A percentile compares a stretch with the other conserved stretches of the same genome.
Conservation (phyloP, 495 filamentous ascomycete genomes). For the Lichenothelia convexa region DNA sequence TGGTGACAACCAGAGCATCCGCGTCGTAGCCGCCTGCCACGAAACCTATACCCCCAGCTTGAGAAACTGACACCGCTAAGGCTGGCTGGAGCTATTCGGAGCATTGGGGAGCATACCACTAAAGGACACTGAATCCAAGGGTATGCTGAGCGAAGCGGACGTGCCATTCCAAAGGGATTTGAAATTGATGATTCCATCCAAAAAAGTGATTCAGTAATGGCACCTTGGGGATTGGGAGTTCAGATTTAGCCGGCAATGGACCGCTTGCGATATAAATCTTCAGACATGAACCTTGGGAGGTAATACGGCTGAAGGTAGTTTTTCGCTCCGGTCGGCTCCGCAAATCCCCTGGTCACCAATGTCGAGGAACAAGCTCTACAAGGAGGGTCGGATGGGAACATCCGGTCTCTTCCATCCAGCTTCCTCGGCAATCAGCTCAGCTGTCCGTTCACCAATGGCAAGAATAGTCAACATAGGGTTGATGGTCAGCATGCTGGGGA, state of each 20-base stretch:
- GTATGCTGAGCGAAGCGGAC: constrained; percentile 28
- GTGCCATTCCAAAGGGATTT: too few relatives aligned
- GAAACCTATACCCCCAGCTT: constrained; percentile 25
- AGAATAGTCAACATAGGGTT: constrained; percentile 54
- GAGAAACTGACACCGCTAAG: background rate
- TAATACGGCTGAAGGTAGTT: too few relatives aligned
- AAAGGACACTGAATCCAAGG: constrained; percentile 47
- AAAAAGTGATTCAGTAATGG: too few relatives aligned
- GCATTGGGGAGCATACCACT: constrained; percentile 32
- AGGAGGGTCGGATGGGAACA: too few relatives aligned
- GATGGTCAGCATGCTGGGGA: constrained; percentile 46
- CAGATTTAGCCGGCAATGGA: too few relatives aligned
- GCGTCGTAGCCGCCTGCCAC: constrained; percentile 20
- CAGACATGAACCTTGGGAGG: too few relatives aligned
- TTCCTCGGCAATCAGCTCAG: constrained; percentile 43
- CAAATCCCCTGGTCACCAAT: too few relatives aligned
- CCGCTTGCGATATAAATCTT: too few relatives aligned
- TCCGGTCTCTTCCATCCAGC: constrained; percentile 39
- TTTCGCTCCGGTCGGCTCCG: too few relatives aligned
- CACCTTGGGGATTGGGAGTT: too few relatives aligned
- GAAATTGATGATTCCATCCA: too few relatives aligned
- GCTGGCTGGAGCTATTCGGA: background rate
- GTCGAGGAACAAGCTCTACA: too few relatives aligned
- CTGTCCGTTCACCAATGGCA: constrained; percentile 43
- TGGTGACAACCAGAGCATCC: constrained; percentile 10